Base-by-base conservation (phyloP, 2,329 filamentous ascomycete genomes). In the Pyrenochaeta sp. region DNA sequence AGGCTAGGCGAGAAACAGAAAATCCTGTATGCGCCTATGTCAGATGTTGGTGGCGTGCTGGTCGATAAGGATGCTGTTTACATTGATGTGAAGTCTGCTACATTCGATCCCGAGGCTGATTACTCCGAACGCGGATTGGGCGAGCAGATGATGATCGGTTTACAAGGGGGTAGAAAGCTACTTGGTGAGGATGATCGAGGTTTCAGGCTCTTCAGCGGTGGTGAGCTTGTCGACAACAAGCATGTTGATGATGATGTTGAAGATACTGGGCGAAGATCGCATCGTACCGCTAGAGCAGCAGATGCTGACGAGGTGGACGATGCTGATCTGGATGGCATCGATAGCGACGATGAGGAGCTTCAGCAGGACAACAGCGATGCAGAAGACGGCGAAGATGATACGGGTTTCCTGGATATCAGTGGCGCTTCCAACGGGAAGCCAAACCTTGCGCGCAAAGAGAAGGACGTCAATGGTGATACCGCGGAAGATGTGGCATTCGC, bases 11-110 rank as follows among this genome's bases (percentile, higher is more conserved):
- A 99, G 74, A 99, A 98, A 79, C 94, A 99, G 74, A 97, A 97
- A 80, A 88, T 96, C 68, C 82, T 99, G 5, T 96, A 97, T 78
- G 96, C 95, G 2, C 96, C 95, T 34, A 98, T 99, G 94, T 97
- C 93, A 27, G 95, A 99, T 78, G 93, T 97, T 34, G 96, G 93
- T 65, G 95, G 95, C 70, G 87, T 99, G 12, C 89, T 98, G 74
- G 94, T 99, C 50, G 95, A 99, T 67, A 96, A 96, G 60, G 95
- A 99, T 78, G 93, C 94, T 7, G 93, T 99, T 37, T 99, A 96
- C 81, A 97, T 90, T 62, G 87, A 90, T 70, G 80, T 90, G 43
- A 90, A 89, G 73, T 87, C 86, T 13, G 82, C 84, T 28, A 96
- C 87, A 3, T 97, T 99, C 65, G 82, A 88, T 61, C 78, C 79